These are phyloP conservation scores for Simplicillium aogashimaense DNA, from an alignment of 2,329 filamentous ascomycete species.

Conservation along the genomic window DNA sequence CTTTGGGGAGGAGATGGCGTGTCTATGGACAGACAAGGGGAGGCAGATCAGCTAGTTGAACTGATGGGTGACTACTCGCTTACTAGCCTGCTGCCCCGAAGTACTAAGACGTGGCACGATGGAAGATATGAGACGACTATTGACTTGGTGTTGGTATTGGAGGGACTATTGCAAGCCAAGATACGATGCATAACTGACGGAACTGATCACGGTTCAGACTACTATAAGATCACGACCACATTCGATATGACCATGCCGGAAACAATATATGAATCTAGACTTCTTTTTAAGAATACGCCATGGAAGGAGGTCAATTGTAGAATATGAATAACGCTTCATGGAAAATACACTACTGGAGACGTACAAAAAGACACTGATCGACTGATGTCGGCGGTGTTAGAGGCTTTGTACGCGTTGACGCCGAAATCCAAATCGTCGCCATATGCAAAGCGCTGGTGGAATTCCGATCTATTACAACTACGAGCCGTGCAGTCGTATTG, in stretches of 20 bases:
- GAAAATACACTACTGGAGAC: constrained; percentile 14
- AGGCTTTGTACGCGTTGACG: constrained; percentile 7
- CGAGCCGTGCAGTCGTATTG: constrained; percentile 16
- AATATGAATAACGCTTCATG: constrained; percentile 9
- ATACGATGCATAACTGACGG: constrained; percentile 8
- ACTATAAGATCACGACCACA: constrained; percentile 17
- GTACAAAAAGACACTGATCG: constrained; percentile 6
- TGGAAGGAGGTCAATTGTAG: constrained; percentile 14
- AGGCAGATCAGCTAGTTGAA: constrained; percentile 23
- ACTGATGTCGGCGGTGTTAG: constrained; percentile 6
- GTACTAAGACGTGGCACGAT: constrained; percentile 22
- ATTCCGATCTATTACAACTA: constrained; percentile 16
- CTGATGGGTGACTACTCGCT: constrained; percentile 22
- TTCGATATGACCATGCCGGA: constrained; percentile 13
- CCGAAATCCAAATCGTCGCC: constrained; percentile 13
- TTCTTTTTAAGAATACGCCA: constrained; percentile 16
- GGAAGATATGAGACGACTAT: constrained; percentile 13
- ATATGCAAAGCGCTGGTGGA: constrained; percentile 20
- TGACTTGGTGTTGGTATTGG: constrained; percentile 13
- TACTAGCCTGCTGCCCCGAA: constrained; percentile 20
- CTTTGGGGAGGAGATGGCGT: constrained; percentile 12
- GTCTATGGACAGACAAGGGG: constrained; percentile 17
- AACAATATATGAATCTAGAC: constrained; percentile 6
- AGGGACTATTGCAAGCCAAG: constrained; percentile 10
- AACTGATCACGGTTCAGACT: constrained; percentile 17